Percentiles rank a stretch among this genome's conserved stretches.
These are phyloP conservation scores for Pseudogymnoascus sp. DNA, from an alignment of 2,329 filamentous ascomycete species.

Conservation along the genomic window DNA sequence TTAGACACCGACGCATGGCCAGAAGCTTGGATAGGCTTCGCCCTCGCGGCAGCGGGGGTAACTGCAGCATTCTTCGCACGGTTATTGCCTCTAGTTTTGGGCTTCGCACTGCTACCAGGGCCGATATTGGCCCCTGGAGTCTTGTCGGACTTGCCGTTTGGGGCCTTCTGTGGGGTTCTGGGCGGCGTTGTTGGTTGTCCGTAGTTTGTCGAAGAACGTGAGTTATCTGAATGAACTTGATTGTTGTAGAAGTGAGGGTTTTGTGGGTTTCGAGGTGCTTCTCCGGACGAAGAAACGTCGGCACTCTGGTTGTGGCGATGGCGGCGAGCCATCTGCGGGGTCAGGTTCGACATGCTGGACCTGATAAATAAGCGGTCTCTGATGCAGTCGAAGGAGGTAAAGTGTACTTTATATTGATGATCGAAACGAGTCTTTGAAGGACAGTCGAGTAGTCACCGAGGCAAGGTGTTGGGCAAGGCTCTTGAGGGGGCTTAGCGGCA, in stretches of 20 bases:
- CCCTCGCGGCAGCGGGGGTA: constrained; percentile 22
- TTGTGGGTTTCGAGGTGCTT: constrained; percentile 30
- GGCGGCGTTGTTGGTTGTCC: constrained; percentile 27
- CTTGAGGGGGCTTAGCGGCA: constrained; percentile 6
- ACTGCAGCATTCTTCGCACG: constrained; percentile 25
- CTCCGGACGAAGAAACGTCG: constrained; percentile 16
- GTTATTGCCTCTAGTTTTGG: constrained; percentile 26
- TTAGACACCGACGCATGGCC: constrained; percentile 19
- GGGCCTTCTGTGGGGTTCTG: constrained; percentile 26
- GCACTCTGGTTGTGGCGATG: constrained; percentile 27
- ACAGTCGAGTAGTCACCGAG: constrained; percentile 15
- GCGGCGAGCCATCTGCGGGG: constrained; percentile 31
- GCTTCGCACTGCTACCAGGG: constrained; percentile 24
- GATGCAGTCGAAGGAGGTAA: constrained; percentile 17
- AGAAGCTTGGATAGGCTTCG: constrained; percentile 23
- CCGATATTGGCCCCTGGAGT: constrained; percentile 10
- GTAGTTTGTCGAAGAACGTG: constrained; percentile 19
- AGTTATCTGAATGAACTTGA: constrained; percentile 31
- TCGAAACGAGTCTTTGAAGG: not conserved
- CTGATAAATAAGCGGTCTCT: constrained; percentile 44
- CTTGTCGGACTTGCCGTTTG: constrained; percentile 16
- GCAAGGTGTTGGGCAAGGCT: constrained; percentile 19
- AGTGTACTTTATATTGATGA: constrained; percentile 17
- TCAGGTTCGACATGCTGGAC: constrained; percentile 39
- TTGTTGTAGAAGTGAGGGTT: constrained; percentile 39